Base-by-base conservation (phyloP, 2,329 filamentous ascomycete species). In the Spiromastix sp. region DNA sequence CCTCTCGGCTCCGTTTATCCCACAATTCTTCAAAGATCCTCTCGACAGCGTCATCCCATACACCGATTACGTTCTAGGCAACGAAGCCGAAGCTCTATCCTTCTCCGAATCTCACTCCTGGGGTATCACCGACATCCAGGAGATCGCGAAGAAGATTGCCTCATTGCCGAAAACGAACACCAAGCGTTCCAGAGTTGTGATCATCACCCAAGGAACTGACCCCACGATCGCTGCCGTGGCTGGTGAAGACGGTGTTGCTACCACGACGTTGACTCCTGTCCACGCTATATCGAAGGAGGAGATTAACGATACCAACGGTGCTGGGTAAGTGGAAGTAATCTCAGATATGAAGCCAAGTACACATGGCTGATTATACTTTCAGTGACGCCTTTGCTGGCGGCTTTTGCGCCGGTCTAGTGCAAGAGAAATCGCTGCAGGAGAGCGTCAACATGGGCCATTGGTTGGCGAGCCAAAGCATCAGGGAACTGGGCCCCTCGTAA, bases 231-330 rank as follows among this genome's bases (percentile, higher is more conserved):
- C 94, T 35, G 89, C 85, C 16, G 60, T 71, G 44, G 68, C 79
- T 48, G 79, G 83, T 64, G 76, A 76, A 46, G 72, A 77, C 56
- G 73, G 76, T 26, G 66, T 69, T 34, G 66, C 70, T 42, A 71
- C 76, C 42, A 68, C 91, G 52, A 77, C 80, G 66, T 74, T 83
- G 59, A 91, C 79, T 68, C 72, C 79, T 13, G 86, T 98, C 34
- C 85, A 84, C 59, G 70, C 76, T 50, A 89, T 98, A 51, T 70
- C 75, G 47, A 68, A 74, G 59, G 72, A 75, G 33, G 69, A 83
- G 66, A 96, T 98, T 65, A 82, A 82, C 63, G 91, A 98, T 67
- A 96, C 89, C 61, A 96, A 89, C 58, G 91, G 91, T 57, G 91
- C 91, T 43, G 91, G 74, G 70, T 72, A 55, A 55, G 67, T 58